phyloP scores from a whole-genome alignment of 176 grass and related monocot genomes.

The Hyparrhenia diplandra region DNA sequence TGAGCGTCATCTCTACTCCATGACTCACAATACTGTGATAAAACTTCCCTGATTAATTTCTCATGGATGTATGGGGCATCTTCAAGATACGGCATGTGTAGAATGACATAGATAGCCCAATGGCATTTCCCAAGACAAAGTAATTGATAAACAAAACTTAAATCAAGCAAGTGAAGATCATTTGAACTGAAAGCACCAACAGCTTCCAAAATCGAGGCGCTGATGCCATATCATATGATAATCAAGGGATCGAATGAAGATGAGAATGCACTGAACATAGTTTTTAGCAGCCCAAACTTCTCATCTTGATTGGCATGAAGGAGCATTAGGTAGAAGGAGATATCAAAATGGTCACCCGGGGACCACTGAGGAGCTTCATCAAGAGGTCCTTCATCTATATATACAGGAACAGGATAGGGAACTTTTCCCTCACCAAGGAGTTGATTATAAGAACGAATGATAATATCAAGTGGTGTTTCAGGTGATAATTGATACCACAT shows the following conservation, averaged over 20 bases:
- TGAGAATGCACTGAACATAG: slow-evolving; percentile 89
- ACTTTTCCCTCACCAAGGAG: slow-evolving; percentile 69
- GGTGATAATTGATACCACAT: slow-evolving; percentile 85
- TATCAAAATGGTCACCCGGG: slow-evolving; percentile 68
- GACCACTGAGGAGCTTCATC: slow-evolving; percentile 58
- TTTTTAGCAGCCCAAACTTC: slow-evolving; percentile 57
- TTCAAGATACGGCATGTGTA: slow-evolving; percentile 70
- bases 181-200: slow-evolving; percentile 67
- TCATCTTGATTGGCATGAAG: slow-evolving; percentile 70
- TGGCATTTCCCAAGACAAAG: slow-evolving; percentile 76
- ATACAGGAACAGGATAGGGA: slow-evolving; percentile 88
- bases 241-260: slow-evolving; percentile 81
- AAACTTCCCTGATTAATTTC: slow-evolving; percentile 76
- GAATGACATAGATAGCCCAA: slow-evolving; percentile 93
- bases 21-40: slow-evolving; percentile 73
- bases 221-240: slow-evolving; percentile 99
- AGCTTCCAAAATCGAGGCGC: slow-evolving; percentile 75
- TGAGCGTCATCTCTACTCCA: slow-evolving; percentile 76
- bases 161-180: slow-evolving; percentile 81
- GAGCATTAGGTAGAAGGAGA: slow-evolving; percentile 94
- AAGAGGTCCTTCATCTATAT: slow-evolving; percentile 85
- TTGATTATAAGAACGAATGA: slow-evolving; percentile 70
- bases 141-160: slow-evolving; percentile 89
- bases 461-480: slow-evolving; percentile 61
- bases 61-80: slow-evolving; percentile 69